These are phyloP conservation scores for Bipolaris victoriae DNA, from an alignment of 2,329 filamentous ascomycete species.

Conservation along the genomic window DNA sequence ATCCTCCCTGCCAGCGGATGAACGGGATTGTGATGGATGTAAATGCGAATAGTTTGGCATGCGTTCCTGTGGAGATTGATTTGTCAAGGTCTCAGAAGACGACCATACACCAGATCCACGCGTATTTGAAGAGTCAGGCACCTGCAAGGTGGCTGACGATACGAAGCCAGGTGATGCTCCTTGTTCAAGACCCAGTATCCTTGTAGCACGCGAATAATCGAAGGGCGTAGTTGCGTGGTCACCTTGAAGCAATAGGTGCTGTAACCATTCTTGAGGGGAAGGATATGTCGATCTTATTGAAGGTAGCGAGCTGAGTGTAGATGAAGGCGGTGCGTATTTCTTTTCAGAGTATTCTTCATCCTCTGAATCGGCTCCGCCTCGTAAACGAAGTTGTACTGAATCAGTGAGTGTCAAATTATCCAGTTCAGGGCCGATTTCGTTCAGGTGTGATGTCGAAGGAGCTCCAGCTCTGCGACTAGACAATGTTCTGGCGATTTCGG, in stretches of 20 bases:
- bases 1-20: not conserved
- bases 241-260: not conserved
- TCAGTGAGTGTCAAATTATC: not conserved
- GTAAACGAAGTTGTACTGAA: not conserved
- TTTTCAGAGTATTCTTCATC: not conserved
- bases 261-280: not conserved
- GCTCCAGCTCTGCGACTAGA: not conserved
- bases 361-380: slow-evolving; percentile 6
- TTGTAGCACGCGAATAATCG: not conserved
- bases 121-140: not conserved
- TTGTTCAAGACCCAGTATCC: not conserved
- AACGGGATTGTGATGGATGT: not conserved
- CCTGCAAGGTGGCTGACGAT: not conserved
- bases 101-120: not conserved
- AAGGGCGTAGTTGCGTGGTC: not conserved
- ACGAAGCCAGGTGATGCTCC: not conserved
- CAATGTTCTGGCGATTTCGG: not conserved
- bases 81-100: not conserved
- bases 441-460: not conserved
- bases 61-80: not conserved
- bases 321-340: not conserved
- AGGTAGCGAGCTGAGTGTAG: too few relatives aligned
- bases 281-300: not conserved
- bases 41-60: not conserved
- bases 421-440: not conserved